phyloP scores from a whole-genome alignment of 2,329 filamentous ascomycete species.

The Tolypocladium amazonense region DNA sequence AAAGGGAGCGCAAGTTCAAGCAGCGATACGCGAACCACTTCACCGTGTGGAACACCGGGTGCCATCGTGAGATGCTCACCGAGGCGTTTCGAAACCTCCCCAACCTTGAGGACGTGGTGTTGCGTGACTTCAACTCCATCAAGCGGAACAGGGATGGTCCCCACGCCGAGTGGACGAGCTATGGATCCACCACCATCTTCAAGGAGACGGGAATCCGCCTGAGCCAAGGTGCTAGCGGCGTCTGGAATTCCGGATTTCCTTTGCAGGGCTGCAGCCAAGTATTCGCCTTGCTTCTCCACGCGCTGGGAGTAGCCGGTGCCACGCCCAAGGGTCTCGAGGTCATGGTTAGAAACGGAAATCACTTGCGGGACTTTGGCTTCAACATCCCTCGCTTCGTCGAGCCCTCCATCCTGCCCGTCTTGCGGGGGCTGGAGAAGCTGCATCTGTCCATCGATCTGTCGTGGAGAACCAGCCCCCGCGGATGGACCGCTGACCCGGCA shows the following conservation, averaged over 20 bases:
- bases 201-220: conserved; percentile 20
- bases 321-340: conserved; percentile 35
- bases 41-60: conserved; percentile 29
- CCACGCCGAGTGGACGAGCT: conserved; percentile 38
- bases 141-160: conserved; percentile 38
- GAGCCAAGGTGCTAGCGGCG: conserved; percentile 1
- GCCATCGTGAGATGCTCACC: conserved; percentile 40
- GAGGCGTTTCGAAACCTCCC: conserved; percentile 44
- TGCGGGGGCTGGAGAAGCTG: conserved; percentile 35
- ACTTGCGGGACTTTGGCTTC: conserved; percentile 33
- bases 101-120: conserved; percentile 43
- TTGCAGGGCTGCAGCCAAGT: conserved; percentile 17
- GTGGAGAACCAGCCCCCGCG: conserved; percentile 1
- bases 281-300: conserved; percentile 30
- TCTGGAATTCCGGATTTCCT: conserved; percentile 3
- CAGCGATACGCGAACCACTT: conserved; percentile 11
- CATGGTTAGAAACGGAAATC: conserved; percentile 22
- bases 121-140: conserved; percentile 46
- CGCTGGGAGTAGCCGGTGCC: conserved; percentile 27
- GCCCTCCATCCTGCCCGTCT: conserved; percentile 24
- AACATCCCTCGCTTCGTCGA: conserved; percentile 29
- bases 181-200: conserved; percentile 32
- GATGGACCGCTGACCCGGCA: not conserved
- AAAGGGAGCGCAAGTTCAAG: conserved; percentile 7
- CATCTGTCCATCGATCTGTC: conserved; percentile 17